Evolutionary conservation across 2,329 filamentous ascomycete species (phyloP), one percentile per base, ranked within the genome.

Genomic region (Pseudocercospora vitis): DNA sequence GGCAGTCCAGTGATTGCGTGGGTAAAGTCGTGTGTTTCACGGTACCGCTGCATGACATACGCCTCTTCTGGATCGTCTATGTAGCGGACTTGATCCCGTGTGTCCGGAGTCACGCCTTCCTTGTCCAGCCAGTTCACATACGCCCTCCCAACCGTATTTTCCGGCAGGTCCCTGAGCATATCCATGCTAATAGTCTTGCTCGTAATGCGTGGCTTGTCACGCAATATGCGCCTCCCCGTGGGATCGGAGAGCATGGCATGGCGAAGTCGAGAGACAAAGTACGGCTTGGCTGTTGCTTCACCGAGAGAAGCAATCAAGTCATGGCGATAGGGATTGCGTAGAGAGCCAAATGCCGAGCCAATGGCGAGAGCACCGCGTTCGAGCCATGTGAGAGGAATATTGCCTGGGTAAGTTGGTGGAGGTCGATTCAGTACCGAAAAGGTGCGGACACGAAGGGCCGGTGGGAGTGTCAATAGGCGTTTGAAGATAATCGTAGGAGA

Each of bases 1-100:
- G 94, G 94, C 44, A 99, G 74, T 0, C 92, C 92, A 0, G 91
- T 96, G 48, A 99, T 78, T 0, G 94, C 92, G 72, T 99, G 94
- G 75, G 95, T 96, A 73, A 99, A 96, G 71, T 99, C 94, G 72
- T 99, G 94, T 62, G 88, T 95, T 74, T 99, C 94, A 58, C 94
- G 85, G 73, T 99, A 99, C 50, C 94, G 84, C 77, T 97, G 94
- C 88, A 99, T 95, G 14, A 97, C 94, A 75, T 97, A 99, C 29
- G 94, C 94, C 70, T 91, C 95, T 74, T 99, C 94, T 64, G 88
- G 86, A 68, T 97, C 86, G 71, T 97, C 91, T 58, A 99, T 91
- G 75, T 95, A 97, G 48, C 88, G 84, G 33, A 99, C 94, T 1
- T 73, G 71, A 33, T 86, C 78, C 40, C 94, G 84, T 5, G 92